phyloP scores from a whole-genome alignment of 257 asterid species.

The Paraleonurus japonicus region DNA sequence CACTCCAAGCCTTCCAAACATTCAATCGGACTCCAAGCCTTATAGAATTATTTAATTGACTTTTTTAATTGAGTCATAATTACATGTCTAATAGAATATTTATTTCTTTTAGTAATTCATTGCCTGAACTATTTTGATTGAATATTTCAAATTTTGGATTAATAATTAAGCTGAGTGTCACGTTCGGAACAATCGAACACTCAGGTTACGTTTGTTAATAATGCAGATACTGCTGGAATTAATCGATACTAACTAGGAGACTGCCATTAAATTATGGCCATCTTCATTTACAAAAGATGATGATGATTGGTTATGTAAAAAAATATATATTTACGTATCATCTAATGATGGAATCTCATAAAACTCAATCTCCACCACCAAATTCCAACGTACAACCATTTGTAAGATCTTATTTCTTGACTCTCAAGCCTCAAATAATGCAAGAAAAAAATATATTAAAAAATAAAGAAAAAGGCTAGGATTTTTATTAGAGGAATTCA shows the following conservation, averaged over 20 bases:
- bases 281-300: not conserved
- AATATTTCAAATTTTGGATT: not conserved
- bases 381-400: not conserved
- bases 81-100: not conserved
- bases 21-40: no score
- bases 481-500: not conserved
- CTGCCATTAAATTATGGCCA: not conserved
- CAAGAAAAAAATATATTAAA: not conserved
- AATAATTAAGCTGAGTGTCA: not conserved
- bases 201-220: no score
- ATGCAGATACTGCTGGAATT: not conserved
- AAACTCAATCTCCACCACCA: slow-evolving; percentile 24
- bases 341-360: slow-evolving; percentile 16
- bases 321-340: no score
- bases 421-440: not conserved
- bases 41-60: no score
- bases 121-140: no score
- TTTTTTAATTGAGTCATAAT: no score
- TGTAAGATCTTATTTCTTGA: not conserved
- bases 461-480: not conserved
- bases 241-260: not conserved
- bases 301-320: no score
- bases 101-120: no score
- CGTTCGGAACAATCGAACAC: not conserved
- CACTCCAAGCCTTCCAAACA: no score